Evolutionary conservation across 495 filamentous ascomycete species (phyloP).

Genomic region (Sordaria brevicollis): DNA sequence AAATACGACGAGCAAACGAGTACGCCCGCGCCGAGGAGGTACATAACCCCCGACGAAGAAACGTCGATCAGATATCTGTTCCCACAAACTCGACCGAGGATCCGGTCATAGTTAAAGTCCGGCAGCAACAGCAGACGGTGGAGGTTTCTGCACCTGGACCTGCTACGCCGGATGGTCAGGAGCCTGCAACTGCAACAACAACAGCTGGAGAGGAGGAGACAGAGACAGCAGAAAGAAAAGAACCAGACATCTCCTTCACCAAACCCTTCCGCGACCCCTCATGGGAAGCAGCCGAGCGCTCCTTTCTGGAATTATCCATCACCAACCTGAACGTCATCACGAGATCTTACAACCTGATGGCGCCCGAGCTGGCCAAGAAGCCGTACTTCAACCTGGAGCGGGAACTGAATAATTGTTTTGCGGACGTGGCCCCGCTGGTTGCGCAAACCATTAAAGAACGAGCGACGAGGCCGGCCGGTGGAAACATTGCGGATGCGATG

Average conservation of each 20-base stretch:
- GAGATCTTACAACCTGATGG: slow-evolving; percentile 89
- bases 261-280: slow-evolving; percentile 52
- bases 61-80: slow-evolving; percentile 36
- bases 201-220: background rate
- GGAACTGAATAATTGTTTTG: slow-evolving; percentile 71
- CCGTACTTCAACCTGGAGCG: slow-evolving; percentile 80
- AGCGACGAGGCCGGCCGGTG: slow-evolving; percentile 39
- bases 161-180: background rate
- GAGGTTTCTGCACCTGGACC: background rate
- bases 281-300: slow-evolving; percentile 59
- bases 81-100: slow-evolving; percentile 39
- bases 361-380: slow-evolving; percentile 84
- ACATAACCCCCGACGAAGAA: slow-evolving; percentile 38
- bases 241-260: slow-evolving; percentile 18
- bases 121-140: slow-evolving; percentile 24
- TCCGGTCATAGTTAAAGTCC: slow-evolving; percentile 35
- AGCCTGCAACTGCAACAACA: background rate
- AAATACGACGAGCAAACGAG: slow-evolving; percentile 59
- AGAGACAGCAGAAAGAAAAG: background rate
- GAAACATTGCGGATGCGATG: slow-evolving; percentile 22
- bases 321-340: slow-evolving; percentile 68
- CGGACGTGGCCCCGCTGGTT: slow-evolving; percentile 71
- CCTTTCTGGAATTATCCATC: slow-evolving; percentile 73
- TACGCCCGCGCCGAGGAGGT: slow-evolving; percentile 66
- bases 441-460: slow-evolving; percentile 60